Conservation (phyloP, 257 asterid genomes). For the Solanum lycopersicoides region DNA sequence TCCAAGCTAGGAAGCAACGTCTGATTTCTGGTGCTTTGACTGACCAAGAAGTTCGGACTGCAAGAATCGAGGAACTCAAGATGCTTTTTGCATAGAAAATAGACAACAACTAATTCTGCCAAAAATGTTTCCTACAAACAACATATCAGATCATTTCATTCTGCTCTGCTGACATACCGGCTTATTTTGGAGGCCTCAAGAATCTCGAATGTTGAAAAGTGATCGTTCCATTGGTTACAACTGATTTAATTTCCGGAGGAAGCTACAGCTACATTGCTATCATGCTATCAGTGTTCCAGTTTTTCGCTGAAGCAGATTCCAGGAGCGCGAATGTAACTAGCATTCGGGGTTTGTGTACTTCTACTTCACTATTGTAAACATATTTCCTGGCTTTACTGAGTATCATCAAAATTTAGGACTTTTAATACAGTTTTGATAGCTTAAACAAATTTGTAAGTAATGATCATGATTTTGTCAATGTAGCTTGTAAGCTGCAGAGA, state of each 20-base stretch:
- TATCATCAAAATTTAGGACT: not conserved
- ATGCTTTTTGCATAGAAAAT: constrained; percentile 75
- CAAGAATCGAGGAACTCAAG: constrained; percentile 87
- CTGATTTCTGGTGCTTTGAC: constrained; percentile 95
- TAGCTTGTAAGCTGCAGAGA: not conserved
- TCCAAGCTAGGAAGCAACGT: constrained; percentile 87
- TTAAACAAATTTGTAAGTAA: not conserved
- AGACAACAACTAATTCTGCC: not conserved
- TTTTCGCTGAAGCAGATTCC: not conserved
- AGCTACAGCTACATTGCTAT: not conserved
- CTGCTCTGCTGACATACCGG: not conserved
- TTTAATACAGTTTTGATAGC: not conserved
- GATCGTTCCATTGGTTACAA: not conserved
- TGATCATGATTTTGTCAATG: not conserved
- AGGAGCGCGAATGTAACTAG: not conserved
- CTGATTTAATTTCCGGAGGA: not conserved
- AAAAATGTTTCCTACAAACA: not conserved
- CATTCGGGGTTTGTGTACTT: not conserved
- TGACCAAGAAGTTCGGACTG: constrained; percentile 90
- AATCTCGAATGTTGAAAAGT: not conserved
- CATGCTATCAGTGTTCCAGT: not conserved
- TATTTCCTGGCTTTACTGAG: not conserved
- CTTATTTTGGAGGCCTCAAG: not conserved
- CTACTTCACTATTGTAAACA: not conserved
- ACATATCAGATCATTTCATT: not conserved